These are phyloP conservation scores for Cryptococcus sp. DNA, from an alignment of 1,284 basidiomycete species.

Conservation along the genomic window DNA sequence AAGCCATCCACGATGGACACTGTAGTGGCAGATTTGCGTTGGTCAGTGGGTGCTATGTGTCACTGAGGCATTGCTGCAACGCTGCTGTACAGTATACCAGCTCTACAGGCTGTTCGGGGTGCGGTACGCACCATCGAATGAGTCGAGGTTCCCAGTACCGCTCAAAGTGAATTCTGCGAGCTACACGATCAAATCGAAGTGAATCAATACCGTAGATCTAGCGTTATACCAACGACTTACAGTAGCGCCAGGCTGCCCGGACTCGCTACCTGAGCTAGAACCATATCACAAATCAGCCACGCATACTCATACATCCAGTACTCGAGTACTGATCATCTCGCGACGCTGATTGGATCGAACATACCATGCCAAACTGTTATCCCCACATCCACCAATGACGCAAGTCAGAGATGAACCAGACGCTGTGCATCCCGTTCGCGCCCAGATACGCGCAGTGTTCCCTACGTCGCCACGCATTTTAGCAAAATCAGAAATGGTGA, in stretches of 20 bases:
- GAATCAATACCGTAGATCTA: not conserved
- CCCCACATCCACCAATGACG: constrained; percentile 21
- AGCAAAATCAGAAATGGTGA: not conserved
- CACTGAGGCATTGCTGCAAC: not conserved
- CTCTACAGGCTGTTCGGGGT: not conserved
- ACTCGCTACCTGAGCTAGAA: constrained; percentile 14
- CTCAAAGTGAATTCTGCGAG: constrained; percentile 26
- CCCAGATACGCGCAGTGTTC: constrained; percentile 19
- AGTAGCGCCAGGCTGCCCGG: constrained; percentile 20
- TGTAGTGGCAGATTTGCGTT: not conserved
- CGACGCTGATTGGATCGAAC: not conserved
- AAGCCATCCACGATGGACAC: constrained; percentile 36
- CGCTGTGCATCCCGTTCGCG: constrained; percentile 22
- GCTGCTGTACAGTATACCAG: too few relatives aligned
- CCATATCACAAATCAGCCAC: constrained; percentile 1
- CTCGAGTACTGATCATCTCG: not conserved
- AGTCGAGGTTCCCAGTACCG: constrained; percentile 10
- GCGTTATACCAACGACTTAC: constrained; percentile 5
- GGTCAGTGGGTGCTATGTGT: not conserved
- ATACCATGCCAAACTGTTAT: constrained; percentile 17
- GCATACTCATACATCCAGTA: not conserved
- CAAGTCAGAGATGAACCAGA: constrained; percentile 18
- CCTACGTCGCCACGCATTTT: constrained; percentile 5
- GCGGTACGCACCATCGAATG: constrained; percentile 26
- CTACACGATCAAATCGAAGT: not conserved